Conservation (phyloP, 108 stramenopile genomes). For the Fragilaria radians region DNA sequence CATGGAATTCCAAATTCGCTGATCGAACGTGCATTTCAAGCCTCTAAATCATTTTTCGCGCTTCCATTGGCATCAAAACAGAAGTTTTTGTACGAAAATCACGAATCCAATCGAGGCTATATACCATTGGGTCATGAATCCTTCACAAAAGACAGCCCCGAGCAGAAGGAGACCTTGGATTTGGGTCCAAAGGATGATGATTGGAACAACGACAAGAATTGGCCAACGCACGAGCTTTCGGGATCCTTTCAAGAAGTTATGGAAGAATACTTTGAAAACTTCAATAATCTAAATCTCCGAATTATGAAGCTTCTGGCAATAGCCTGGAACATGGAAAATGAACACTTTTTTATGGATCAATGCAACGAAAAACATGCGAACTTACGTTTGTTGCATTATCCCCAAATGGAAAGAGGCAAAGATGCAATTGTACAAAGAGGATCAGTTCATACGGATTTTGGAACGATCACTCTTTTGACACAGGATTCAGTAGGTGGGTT, state of each 20-base stretch:
- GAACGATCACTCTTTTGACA: conserved; percentile 46
- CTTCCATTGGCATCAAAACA: conserved; percentile 29
- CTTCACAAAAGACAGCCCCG: conserved; percentile 25
- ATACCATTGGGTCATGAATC: conserved; percentile 44
- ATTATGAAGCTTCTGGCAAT: conserved; percentile 18
- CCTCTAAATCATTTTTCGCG: conserved; percentile 37
- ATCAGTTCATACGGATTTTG: conserved; percentile 42
- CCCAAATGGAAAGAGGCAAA: background rate
- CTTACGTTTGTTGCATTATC: conserved; percentile 25
- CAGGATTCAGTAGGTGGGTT: conserved; percentile 56
- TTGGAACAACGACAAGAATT: conserved; percentile 10
- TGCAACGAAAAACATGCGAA: conserved; percentile 26
- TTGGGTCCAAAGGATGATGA: conserved; percentile 15
- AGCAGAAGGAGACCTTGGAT: conserved; percentile 30
- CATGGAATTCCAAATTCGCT: background rate
- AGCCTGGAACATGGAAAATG: conserved; percentile 13
- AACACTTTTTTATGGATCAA: conserved; percentile 10
- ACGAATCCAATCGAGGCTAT: conserved; percentile 50
- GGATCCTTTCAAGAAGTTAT: conserved; percentile 24
- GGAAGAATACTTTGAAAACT: conserved; percentile 37
- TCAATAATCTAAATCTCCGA: conserved; percentile 17
- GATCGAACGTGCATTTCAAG: conserved; percentile 9
- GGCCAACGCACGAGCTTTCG: conserved; percentile 22
- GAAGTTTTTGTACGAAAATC: conserved; percentile 35
- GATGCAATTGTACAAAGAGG: conserved; percentile 18